Evolutionary conservation across 805 yeast genomes (phyloP).

Genomic region (Monosporozyma servazzii): DNA sequence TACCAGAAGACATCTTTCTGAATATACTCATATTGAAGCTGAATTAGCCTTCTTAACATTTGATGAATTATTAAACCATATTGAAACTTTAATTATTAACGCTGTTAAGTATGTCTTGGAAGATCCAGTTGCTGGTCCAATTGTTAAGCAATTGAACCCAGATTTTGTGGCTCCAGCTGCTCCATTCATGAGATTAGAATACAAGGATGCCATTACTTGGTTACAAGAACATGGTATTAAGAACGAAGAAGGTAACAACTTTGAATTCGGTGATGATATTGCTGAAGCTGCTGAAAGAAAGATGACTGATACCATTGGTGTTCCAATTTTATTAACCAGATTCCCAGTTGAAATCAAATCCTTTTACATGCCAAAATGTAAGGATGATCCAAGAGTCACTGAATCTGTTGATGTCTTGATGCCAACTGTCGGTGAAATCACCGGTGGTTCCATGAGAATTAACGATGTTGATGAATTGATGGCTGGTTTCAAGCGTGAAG

Average conservation of each 20-base stretch:
- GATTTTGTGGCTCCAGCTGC: conserved; percentile 67
- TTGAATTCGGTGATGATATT: conserved; percentile 96
- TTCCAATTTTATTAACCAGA: conserved; percentile 82
- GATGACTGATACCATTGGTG: conserved; percentile 92
- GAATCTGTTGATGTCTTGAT: conserved; percentile 96
- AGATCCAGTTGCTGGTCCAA: conserved; percentile 88
- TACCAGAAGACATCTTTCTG: conserved; percentile 95
- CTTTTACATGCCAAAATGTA: conserved; percentile 92
- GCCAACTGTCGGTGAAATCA: conserved; percentile 99
- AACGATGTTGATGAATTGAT: conserved; percentile 69
- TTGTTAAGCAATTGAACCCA: conserved; percentile 88
- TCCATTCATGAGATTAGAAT: conserved; percentile 89
- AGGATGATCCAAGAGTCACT: conserved; percentile 87
- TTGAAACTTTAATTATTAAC: conserved; percentile 68
- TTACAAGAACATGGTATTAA: conserved; percentile 88
- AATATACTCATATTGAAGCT: conserved; percentile 94
- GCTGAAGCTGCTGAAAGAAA: conserved; percentile 99
- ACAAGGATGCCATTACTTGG: conserved; percentile 89
- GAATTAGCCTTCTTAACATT: conserved; percentile 84
- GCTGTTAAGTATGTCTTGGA: conserved; percentile 68
- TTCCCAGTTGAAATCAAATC: conserved; percentile 98
- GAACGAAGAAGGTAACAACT: conserved; percentile 88
- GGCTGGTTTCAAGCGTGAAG: conserved; percentile 90
- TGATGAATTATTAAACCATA: conserved; percentile 76
- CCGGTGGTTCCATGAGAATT: conserved; percentile 99